Base-by-base conservation (phyloP, 1,284 basidiomycete species). In the Marasmius fiardii region DNA sequence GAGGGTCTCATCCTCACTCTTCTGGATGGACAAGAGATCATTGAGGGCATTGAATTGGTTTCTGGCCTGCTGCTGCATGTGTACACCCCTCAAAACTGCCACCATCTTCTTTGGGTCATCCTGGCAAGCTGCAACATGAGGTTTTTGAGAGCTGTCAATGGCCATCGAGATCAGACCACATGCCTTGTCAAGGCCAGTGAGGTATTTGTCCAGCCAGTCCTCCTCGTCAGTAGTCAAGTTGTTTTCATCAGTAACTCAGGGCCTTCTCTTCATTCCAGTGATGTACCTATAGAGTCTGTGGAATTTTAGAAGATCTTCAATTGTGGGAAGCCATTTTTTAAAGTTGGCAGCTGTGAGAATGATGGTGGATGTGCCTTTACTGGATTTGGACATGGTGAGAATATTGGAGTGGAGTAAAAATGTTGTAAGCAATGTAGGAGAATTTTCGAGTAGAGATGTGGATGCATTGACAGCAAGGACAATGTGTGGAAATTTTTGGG, bases 41-140 rank as follows among this genome's bases (percentile, higher is more conserved):
- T 57, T 41, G 20, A 51, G 51, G 28, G 58, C 51, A 24, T 4
- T 57, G 49, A 54, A 60, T 3, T 47, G 52, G n/a, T 24, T 54
- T 6, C 49, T 55, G 2, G 58, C 51, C 11, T 51, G 35, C 52
- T 57, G 8, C 31, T 57, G 55, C 31, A 44, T 26, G 26, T 60
- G 58, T 18, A 57, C 12, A 11, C 3, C 51, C 8, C 23, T 28
- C 20, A 60, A 56, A 6, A 18, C 51, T 2, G 1, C 47, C 52
- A 56, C 54, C 7, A 58, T 52, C 1, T 18, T 23, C 3, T 31
- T 16, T 0, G 58, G 58, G 35, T 60, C 49, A n/a, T 57, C 26
- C 33, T 24, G 21, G 18, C 24, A 18, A 14, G 31, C 31, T 20
- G 33, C 45, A 43, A 59, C 33, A 35, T 57, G 58, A n/a, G 49